Percentiles rank a stretch among this genome's conserved stretches.
These are phyloP conservation scores for Pharnaceum exiguum DNA, from an alignment of 148 eudicot species.

Conservation along the genomic window DNA sequence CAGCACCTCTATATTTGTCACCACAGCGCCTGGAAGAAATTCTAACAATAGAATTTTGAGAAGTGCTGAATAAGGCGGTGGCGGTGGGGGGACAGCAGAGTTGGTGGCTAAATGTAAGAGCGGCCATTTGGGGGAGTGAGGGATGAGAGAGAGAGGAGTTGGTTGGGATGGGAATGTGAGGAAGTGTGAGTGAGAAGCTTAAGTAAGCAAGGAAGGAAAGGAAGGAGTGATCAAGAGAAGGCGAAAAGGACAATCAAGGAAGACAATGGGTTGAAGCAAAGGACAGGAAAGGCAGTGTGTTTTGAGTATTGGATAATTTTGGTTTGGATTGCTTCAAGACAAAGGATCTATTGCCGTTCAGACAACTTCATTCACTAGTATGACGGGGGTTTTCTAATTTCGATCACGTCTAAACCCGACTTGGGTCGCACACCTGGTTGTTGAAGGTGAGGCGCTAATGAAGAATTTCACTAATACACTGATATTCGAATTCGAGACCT, in stretches of 20 bases:
- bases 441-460: no score
- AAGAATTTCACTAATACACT: no score
- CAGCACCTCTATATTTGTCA: slow-evolving; percentile 28
- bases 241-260: neutral
- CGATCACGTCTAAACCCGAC: no score
- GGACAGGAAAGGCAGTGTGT: no score
- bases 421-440: no score
- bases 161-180: slow-evolving; percentile 15
- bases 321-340: no score
- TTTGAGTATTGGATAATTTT: no score
- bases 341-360: no score
- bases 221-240: neutral
- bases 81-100: slow-evolving; percentile 3
- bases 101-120: neutral
- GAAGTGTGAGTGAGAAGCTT: slow-evolving; percentile 17
- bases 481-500: no score
- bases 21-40: neutral
- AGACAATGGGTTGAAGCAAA: no score
- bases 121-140: neutral
- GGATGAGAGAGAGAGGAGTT: neutral
- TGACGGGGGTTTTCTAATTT: no score
- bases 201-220: slow-evolving; percentile 4
- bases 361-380: no score
- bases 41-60: slow-evolving; percentile 21
- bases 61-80: slow-evolving; percentile 12